Evolutionary conservation across 1,284 basidiomycete genomes (phyloP).

Genomic region (Ustilago cynodontis): DNA sequence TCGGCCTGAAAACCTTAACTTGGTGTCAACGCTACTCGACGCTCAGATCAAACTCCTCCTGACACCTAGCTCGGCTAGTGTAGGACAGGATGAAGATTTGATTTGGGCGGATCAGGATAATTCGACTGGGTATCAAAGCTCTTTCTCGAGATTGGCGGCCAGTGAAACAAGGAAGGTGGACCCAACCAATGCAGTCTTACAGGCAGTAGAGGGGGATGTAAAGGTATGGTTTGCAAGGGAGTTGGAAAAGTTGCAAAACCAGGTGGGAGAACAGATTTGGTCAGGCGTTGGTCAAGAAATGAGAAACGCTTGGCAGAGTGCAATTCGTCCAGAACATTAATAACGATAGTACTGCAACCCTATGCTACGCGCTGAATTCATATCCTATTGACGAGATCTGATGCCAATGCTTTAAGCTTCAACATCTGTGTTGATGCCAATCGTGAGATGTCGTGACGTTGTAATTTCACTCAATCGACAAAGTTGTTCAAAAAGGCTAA

Average conservation of each 20-base stretch:
- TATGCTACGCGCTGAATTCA: too few relatives aligned
- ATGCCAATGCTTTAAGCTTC: too few relatives aligned
- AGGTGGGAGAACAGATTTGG: slow-evolving; percentile 22
- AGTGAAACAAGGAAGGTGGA: slow-evolving; percentile 70
- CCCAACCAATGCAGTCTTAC: background rate
- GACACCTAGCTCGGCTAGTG: slow-evolving; percentile 79
- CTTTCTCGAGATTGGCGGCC: slow-evolving; percentile 90
- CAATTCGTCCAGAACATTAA: too few relatives aligned
- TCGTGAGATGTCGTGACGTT: too few relatives aligned
- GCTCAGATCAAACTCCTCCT: slow-evolving; percentile 78
- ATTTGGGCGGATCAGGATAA: slow-evolving; percentile 89
- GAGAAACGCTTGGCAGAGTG: slow-evolving; percentile 16
- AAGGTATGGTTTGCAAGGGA: slow-evolving; percentile 19
- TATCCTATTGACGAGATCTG: too few relatives aligned
- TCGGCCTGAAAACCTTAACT: slow-evolving; percentile 74
- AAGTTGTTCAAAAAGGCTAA: too few relatives aligned
- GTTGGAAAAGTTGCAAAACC: background rate
- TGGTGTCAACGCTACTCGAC: slow-evolving; percentile 16
- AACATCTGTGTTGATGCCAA: too few relatives aligned
- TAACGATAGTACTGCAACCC: too few relatives aligned
- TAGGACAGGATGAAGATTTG: slow-evolving; percentile 74
- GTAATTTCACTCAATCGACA: too few relatives aligned
- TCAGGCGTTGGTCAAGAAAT: background rate
- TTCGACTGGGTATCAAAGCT: slow-evolving; percentile 81
- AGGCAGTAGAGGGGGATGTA: slow-evolving; percentile 1